phyloP scores from a whole-genome alignment of 805 yeast species.

The Blastobotrys attinorum region DNA sequence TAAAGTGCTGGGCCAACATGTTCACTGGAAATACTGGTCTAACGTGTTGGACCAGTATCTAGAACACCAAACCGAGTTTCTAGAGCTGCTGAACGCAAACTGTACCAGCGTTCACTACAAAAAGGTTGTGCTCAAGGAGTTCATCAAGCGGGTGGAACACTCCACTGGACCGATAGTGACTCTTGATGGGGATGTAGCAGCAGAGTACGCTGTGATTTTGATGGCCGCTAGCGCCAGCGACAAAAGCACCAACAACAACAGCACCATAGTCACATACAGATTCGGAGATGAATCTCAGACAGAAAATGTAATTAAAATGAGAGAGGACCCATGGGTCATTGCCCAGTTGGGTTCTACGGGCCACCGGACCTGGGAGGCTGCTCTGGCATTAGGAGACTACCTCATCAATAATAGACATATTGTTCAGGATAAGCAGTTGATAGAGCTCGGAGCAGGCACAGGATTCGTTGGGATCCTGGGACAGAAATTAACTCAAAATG shows the following conservation, averaged over 20 bases:
- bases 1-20: slow-evolving; percentile 16
- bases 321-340: slow-evolving; percentile 19
- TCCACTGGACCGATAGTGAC: not conserved
- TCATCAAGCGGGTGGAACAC: slow-evolving; percentile 10
- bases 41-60: slow-evolving; percentile 2
- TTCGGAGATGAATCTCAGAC: not conserved
- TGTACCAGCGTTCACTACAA: slow-evolving; percentile 9
- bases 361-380: slow-evolving; percentile 89
- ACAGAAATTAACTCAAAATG: slow-evolving; percentile 17
- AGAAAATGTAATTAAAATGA: not conserved
- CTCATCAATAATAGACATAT: slow-evolving; percentile 23
- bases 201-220: not conserved
- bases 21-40: slow-evolving; percentile 11
- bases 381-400: slow-evolving; percentile 54
- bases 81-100: slow-evolving; percentile 3
- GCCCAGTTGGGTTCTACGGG: slow-evolving; percentile 70
- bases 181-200: not conserved
- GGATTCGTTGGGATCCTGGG: slow-evolving; percentile 59
- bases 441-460: slow-evolving; percentile 88
- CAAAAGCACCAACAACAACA: slow-evolving; percentile 11
- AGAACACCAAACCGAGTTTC: slow-evolving; percentile 7
- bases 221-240: slow-evolving; percentile 1
- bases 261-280: not conserved
- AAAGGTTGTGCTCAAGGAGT: slow-evolving; percentile 8
- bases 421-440: slow-evolving; percentile 20